Conservation (phyloP, 139 green algal genomes). For the Chlorella sorokiniana region DNA sequence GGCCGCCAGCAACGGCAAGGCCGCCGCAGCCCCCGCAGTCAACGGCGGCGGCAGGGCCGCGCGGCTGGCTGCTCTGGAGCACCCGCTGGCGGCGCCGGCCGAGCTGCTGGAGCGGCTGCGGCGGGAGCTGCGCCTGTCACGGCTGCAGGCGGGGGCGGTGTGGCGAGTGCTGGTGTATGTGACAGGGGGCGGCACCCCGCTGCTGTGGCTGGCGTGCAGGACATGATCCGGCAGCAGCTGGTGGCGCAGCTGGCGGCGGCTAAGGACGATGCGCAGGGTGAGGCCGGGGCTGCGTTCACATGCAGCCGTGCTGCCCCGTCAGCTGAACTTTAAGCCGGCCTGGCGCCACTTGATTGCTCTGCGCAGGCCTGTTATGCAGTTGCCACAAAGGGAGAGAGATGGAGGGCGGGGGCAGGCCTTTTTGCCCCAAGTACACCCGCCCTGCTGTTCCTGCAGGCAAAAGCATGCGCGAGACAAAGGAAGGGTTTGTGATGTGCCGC, state of each 20-base stretch:
- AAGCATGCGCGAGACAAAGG: conserved; percentile 12
- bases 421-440: neutral
- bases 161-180: conserved; percentile 14
- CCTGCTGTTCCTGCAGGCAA: conserved; percentile 2
- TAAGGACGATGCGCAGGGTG: conserved; percentile 26
- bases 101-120: conserved; percentile 19
- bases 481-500: conserved; percentile 24
- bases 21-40: neutral
- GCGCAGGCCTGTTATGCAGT: too few relatives aligned
- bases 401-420: too few relatives aligned
- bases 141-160: conserved; percentile 23
- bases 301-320: neutral
- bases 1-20: neutral
- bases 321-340: neutral
- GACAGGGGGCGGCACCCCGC: too few relatives aligned
- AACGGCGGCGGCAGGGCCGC: neutral
- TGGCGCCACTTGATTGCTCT: too few relatives aligned
- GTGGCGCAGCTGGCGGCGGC: conserved; percentile 13
- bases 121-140: conserved; percentile 35
- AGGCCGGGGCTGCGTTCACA: too few relatives aligned
- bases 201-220: too few relatives aligned
- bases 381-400: too few relatives aligned
- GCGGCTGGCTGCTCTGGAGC: neutral
- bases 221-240: too few relatives aligned
- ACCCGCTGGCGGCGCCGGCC: neutral